These are phyloP conservation scores for Backusella sp. DNA, from an alignment of 192 early-diverging fungal genomes.

Conservation along the genomic window DNA sequence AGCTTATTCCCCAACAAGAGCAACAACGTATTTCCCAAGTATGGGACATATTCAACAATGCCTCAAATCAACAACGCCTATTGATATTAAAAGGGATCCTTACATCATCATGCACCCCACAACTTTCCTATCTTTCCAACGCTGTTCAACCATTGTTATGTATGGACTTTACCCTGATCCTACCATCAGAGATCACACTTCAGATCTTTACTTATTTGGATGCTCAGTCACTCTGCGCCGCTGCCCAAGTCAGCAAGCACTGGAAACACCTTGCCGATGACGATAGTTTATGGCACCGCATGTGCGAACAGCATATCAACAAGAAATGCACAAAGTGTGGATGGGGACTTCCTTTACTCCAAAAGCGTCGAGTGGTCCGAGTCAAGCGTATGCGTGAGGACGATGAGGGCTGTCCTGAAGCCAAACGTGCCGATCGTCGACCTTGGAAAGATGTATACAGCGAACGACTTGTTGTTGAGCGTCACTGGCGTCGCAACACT, in stretches of 20 bases:
- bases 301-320: constrained; percentile 98
- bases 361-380: constrained; percentile 41
- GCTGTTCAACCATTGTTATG: constrained; percentile 65
- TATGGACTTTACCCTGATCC: constrained; percentile 73
- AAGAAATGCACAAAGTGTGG: constrained; percentile 94
- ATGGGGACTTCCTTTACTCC: constrained; percentile 88
- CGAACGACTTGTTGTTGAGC: constrained; percentile 88
- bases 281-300: constrained; percentile 92
- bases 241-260: constrained; percentile 76
- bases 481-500: constrained; percentile 87
- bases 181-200: constrained; percentile 77
- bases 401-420: background rate
- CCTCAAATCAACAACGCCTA: constrained; percentile 55
- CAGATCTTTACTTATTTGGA: constrained; percentile 88
- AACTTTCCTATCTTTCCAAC: constrained; percentile 79
- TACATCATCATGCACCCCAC: constrained; percentile 76
- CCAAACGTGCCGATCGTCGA: constrained; percentile 41
- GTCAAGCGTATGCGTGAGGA: constrained; percentile 11
- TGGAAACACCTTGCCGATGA: constrained; percentile 90
- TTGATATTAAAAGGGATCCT: constrained; percentile 74
- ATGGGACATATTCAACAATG: constrained; percentile 61
- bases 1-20: constrained; percentile 50
- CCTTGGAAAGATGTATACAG: constrained; percentile 96
- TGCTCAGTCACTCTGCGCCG: constrained; percentile 83
- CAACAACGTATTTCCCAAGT: constrained; percentile 57